A percentile compares a stretch with the other conserved stretches of the same genome.
Evolutionary conservation across 148 eudicot species (phyloP).

Genomic region (Arctostaphylos glauca): DNA sequence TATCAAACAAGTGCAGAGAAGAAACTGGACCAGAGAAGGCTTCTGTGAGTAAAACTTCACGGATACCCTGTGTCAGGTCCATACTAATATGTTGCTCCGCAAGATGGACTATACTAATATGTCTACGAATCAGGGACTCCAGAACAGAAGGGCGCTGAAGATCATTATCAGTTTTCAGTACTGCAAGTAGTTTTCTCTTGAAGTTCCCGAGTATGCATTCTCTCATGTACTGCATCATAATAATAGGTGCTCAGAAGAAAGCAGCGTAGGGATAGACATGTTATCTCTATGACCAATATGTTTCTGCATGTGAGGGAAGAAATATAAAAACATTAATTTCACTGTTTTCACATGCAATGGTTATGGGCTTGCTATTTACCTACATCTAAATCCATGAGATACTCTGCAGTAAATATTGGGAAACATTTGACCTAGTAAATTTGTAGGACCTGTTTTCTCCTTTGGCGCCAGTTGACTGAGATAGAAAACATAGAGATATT

Average conservation of each 20-base stretch:
- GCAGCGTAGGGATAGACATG: background rate
- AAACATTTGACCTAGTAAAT: constrained; percentile 5
- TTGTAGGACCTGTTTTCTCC: background rate
- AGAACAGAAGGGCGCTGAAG: constrained; percentile 93
- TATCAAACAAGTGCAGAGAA: constrained; percentile 83
- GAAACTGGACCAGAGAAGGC: constrained; percentile 85
- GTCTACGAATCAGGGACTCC: constrained; percentile 79
- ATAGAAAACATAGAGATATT: background rate
- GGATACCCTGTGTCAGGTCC: constrained; percentile 94
- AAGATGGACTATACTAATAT: constrained; percentile 73
- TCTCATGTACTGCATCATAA: constrained; percentile 86
- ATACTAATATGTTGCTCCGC: constrained; percentile 98
- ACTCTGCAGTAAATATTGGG: background rate
- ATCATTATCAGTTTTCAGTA: constrained; percentile 82
- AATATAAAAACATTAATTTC: background rate
- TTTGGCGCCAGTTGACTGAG: background rate
- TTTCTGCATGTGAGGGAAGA: background rate
- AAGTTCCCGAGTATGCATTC: constrained; percentile 97
- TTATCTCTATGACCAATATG: background rate
- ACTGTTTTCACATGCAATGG: background rate
- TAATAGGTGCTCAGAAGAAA: background rate
- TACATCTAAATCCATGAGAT: background rate
- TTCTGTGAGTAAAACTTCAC: constrained; percentile 87
- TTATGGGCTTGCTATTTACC: background rate
- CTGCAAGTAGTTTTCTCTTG: constrained; percentile 78